Evolutionary conservation across 2,329 filamentous ascomycete species (phyloP), one percentile per base, ranked within the genome.

Genomic region (Aspergillus flavus): DNA sequence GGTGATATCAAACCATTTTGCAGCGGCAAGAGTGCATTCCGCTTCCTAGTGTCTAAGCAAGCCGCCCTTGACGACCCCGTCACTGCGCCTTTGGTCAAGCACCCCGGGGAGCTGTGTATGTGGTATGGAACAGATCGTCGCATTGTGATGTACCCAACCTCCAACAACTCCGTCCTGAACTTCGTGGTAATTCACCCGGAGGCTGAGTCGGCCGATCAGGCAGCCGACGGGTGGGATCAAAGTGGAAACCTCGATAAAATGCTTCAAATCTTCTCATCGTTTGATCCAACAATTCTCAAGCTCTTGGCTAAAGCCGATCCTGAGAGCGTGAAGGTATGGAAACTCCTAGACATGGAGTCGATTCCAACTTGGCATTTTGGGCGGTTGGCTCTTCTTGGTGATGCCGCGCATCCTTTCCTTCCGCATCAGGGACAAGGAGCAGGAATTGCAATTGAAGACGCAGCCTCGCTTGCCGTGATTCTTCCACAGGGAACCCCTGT

Each of bases 391-490:
- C 73, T 90, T 0, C 74, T 91, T 0, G 89, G 89, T 0, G 88
- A 91, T 68, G 87, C 88, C 0, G 88, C 87, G 0, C 89, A 91
- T 70, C 87, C 88, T 0, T 89, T 90, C 66, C 78, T 87, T 0
- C 88, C 87, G 28, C 83, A 86, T 64, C 85, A 87, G 75, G 86
- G 83, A 0, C 86, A 89, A 73, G 87, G 87, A 4, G 88, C 83
- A 6, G 86, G 76, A 1, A 77, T 84, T 48, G 88, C 89, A 0
- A 89, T 91, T 32, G 88, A 91, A 71, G 89, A 91, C 64, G 87
- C 84, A 0, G 85, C 82, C 0, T 81, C 86, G 0, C 72, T 91
- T 0, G 82, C 81, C 0, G 82, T 83, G 1, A 76, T 91, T 0
- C 76, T 91, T 0, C 82, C 83, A 0, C 64, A 66, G 0, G 82